Conservation (phyloP, 2,329 filamentous ascomycete genomes). For the Geosmithia putterillii region DNA sequence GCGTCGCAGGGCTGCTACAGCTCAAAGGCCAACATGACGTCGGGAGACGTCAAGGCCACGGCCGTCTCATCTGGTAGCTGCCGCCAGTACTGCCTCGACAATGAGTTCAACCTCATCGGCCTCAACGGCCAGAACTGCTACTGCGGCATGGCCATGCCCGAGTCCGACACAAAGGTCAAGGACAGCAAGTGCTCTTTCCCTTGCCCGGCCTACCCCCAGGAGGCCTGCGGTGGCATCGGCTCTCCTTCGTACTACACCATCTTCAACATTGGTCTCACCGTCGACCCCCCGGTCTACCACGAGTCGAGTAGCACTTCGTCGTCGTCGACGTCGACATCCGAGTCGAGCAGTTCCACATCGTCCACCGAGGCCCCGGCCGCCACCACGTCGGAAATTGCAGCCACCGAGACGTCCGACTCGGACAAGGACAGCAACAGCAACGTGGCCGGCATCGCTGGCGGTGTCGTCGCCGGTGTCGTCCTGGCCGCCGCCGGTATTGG, state of each 20-base stretch:
- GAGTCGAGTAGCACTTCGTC: conserved; percentile 4
- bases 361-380: conserved; percentile 4
- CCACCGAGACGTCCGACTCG: conserved; percentile 7
- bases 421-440: conserved; percentile 27
- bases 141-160: conserved; percentile 61
- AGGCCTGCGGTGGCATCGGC: conserved; percentile 43
- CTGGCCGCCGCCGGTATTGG: conserved; percentile 53
- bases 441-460: conserved; percentile 75
- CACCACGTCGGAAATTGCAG: no score
- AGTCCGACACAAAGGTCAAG: conserved; percentile 33
- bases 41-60: conserved; percentile 6
- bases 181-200: conserved; percentile 46
- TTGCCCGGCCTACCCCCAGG: conserved; percentile 50
- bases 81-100: conserved; percentile 21
- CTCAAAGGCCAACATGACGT: conserved; percentile 26
- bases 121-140: conserved; percentile 50
- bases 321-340: conserved; percentile 1
- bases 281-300: conserved; percentile 22
- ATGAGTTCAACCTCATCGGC: conserved; percentile 46
- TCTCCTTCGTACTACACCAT: conserved; percentile 23
- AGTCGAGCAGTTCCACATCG: conserved; percentile 7
- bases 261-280: conserved; percentile 35
- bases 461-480: conserved; percentile 75
- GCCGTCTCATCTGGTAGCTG: conserved; percentile 28
- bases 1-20: conserved; percentile 40